These are phyloP conservation scores for Irpex lacteus DNA, from an alignment of 1,284 basidiomycete genomes.

Conservation along the genomic window DNA sequence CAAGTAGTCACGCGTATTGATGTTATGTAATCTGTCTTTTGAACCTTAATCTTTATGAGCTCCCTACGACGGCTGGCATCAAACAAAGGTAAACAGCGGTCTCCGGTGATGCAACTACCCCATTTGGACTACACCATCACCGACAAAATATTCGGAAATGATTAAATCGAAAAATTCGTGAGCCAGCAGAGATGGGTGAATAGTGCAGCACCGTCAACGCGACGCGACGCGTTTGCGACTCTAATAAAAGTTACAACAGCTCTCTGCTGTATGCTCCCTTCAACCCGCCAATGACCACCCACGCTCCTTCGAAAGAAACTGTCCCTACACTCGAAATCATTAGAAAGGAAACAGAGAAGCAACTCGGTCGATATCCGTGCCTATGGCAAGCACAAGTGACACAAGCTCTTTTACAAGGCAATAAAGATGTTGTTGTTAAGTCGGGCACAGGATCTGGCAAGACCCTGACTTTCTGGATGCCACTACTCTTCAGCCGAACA, in stretches of 20 bases:
- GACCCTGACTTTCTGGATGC: constrained; percentile 31
- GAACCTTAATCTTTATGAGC: too few relatives aligned
- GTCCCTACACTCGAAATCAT: neutral
- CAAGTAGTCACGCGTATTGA: too few relatives aligned
- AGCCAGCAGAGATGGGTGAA: neutral
- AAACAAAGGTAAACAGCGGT: too few relatives aligned
- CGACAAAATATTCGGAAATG: neutral
- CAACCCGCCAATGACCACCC: neutral
- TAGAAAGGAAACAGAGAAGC: neutral
- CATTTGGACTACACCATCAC: neutral
- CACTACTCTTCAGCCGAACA: constrained; percentile 23
- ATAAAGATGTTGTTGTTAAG: constrained; percentile 23
- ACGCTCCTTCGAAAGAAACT: neutral
- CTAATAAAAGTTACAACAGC: too few relatives aligned
- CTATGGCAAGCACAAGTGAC: constrained; percentile 20
- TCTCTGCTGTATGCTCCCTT: neutral
- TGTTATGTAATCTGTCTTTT: too few relatives aligned
- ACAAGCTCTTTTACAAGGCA: constrained; percentile 10
- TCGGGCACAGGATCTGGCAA: constrained; percentile 27
- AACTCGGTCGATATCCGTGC: constrained; percentile 11
- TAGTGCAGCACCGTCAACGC: too few relatives aligned
- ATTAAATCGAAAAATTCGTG: neutral
- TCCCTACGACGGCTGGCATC: too few relatives aligned
- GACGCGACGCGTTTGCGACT: too few relatives aligned
- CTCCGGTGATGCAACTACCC: too few relatives aligned